Evolutionary conservation across 1,284 basidiomycete genomes (phyloP).

Genomic region (Cutaneotrichosporon dermatis): DNA sequence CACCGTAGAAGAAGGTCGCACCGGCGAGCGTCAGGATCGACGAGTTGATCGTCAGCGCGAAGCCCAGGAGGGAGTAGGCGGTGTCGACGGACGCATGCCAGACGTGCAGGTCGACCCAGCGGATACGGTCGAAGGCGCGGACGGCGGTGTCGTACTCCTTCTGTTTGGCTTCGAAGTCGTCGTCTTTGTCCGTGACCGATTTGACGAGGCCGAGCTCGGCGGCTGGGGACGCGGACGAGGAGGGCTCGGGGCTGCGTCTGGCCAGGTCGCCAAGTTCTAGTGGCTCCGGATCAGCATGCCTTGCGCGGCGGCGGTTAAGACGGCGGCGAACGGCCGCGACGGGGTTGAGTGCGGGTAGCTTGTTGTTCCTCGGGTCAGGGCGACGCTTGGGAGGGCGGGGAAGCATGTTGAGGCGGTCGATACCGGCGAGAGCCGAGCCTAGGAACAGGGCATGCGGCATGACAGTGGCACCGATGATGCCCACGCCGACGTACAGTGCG

Average conservation of each 20-base stretch:
- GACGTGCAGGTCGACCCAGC: constrained; percentile 69
- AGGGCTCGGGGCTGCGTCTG: background rate
- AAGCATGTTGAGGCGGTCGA: constrained; percentile 59
- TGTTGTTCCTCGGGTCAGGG: background rate
- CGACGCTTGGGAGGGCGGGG: constrained; percentile 27
- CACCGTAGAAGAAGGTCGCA: constrained; percentile 67
- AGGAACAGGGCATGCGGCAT: constrained; percentile 88
- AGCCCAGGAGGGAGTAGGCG: constrained; percentile 59
- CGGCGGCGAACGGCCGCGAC: constrained; percentile 8
- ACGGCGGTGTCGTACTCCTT: constrained; percentile 56
- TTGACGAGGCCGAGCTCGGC: constrained; percentile 13
- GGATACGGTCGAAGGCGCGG: constrained; percentile 59
- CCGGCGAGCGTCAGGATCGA: constrained; percentile 59
- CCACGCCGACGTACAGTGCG: constrained; percentile 70
- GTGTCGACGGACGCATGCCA: constrained; percentile 62
- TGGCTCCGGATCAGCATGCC: too few species aligned
- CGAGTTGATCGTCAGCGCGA: constrained; percentile 83
- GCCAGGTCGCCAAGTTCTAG: too few species aligned
- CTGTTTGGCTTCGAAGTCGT: constrained; percentile 25
- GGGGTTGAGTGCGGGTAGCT: constrained; percentile 24
- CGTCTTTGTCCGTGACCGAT: constrained; percentile 15
- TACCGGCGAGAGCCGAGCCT: constrained; percentile 76
- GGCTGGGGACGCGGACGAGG: background rate
- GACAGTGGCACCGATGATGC: constrained; percentile 64
- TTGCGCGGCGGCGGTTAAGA: background rate